These are phyloP conservation scores for Tripidium arundinaceum DNA, from an alignment of 202 grass and related monocot genomes.

Conservation along the genomic window DNA sequence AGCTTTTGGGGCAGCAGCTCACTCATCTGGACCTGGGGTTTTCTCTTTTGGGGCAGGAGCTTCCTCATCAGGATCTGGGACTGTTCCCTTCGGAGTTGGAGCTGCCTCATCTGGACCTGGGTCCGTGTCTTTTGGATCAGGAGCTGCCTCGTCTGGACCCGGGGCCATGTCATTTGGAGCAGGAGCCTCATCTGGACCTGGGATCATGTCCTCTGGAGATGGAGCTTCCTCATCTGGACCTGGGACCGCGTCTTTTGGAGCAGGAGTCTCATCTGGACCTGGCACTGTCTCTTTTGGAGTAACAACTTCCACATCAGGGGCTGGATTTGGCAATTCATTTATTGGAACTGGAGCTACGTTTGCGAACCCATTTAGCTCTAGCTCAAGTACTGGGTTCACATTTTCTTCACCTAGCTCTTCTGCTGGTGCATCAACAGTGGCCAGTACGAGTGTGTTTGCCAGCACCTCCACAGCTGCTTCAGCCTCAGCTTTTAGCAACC, in stretches of 20 bases:
- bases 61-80: conserved; percentile 31
- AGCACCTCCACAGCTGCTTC: conserved; percentile 30
- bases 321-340: conserved; percentile 40
- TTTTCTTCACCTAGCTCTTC: conserved; percentile 58
- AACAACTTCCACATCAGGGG: conserved; percentile 30
- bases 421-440: conserved; percentile 33
- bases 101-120: conserved; percentile 14
- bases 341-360: conserved; percentile 42
- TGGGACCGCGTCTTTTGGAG: conserved; percentile 30
- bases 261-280: conserved; percentile 27
- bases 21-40: conserved; percentile 38
- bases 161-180: conserved; percentile 11
- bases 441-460: conserved; percentile 53
- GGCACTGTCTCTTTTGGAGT: conserved; percentile 26
- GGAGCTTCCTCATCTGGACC: conserved; percentile 36
- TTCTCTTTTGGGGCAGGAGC: conserved; percentile 26
- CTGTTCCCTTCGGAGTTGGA: conserved; percentile 18
- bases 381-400: conserved; percentile 44
- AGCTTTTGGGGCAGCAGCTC: neutral
- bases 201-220: no score
- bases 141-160: conserved; percentile 14
- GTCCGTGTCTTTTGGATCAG: neutral
- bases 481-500: conserved; percentile 37
- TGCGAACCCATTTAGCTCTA: conserved; percentile 20
- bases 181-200: conserved; percentile 35